Evolutionary conservation across 2,329 filamentous ascomycete species (phyloP), one percentile per base, ranked within the genome.

Genomic region (Fusarium nygamai): DNA sequence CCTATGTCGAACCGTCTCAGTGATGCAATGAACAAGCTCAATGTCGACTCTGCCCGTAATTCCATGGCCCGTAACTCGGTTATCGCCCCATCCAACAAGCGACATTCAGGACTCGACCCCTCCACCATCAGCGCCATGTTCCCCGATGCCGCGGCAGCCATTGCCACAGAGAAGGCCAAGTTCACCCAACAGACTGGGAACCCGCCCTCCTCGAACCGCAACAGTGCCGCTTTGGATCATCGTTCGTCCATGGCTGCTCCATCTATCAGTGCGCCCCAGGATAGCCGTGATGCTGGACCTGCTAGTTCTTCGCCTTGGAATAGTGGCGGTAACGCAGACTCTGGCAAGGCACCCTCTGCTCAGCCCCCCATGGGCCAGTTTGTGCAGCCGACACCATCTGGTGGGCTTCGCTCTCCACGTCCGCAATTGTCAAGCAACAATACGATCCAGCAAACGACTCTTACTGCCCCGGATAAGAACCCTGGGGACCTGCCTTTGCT

Each of bases 71-170:
- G 96, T 75, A 93, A 93, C 72, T 92, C 93, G 44, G 91, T 93
- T 64, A 94, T 94, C 19, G 77, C 79, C 17, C 89, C 92, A 59
- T 90, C 92, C 53, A 98, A 98, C 59, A 98, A 98, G 86, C 92
- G 96, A 77, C 96, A 97, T 82, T 98, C 96, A 51, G 95, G 93
- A n/a, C 91, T 99, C 64, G 96, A 98, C 81, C 89, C 94, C 10
- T 94, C 92, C 38, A 97, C 94, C 31, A 98, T 99, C 84, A 98
- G 98, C 84, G 95, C 94, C 79, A 98, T 99, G 96, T 99, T 99
- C 83, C 96, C 96, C 12, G 96, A 99, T 85, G 96, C 96, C 50
- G 96, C 96, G 20, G 96, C 96, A 47, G 96, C 96, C n/a, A 98
- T 99, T 82, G 96, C 96, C 33, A 97, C 96, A 70, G 96, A 99